These are phyloP conservation scores for Huntiella savannae DNA, from an alignment of 2,329 filamentous ascomycete genomes.

Conservation along the genomic window DNA sequence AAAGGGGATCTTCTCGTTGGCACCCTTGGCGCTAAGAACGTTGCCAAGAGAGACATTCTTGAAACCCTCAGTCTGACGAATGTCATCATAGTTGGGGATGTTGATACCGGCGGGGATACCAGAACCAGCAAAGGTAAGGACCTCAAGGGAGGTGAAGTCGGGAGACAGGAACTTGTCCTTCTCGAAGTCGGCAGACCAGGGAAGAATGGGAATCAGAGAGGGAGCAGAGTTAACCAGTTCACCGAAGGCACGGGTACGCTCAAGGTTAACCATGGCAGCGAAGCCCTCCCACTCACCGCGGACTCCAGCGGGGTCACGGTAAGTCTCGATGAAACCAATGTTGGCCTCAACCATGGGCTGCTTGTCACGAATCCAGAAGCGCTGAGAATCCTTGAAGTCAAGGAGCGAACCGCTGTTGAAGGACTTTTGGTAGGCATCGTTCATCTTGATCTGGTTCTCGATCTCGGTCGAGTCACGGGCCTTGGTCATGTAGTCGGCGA, in stretches of 20 bases:
- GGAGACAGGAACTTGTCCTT: constrained; percentile 92
- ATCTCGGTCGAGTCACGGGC: constrained; percentile 54
- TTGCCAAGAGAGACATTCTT: constrained; percentile 92
- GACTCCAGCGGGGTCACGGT: constrained; percentile 63
- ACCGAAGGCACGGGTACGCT: constrained; percentile 73
- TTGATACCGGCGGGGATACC: constrained; percentile 52
- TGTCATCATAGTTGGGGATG: constrained; percentile 55
- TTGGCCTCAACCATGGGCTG: constrained; percentile 64
- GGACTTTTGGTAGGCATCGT: constrained; percentile 53
- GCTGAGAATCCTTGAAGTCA: constrained; percentile 62
- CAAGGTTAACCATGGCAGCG: constrained; percentile 38
- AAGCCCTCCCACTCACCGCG: constrained; percentile 77
- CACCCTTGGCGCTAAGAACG: constrained; percentile 74
- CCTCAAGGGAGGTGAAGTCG: constrained; percentile 89
- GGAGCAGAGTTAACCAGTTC: constrained; percentile 68
- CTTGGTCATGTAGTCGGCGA: constrained; percentile 46
- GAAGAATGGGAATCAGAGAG: constrained; percentile 68
- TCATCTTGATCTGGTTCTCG: constrained; percentile 55
- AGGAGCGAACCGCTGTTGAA: constrained; percentile 57
- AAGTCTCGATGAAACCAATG: constrained; percentile 72
- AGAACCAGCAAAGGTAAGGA: constrained; percentile 53
- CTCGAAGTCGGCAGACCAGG: constrained; percentile 77
- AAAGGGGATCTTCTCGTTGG: constrained; percentile 83
- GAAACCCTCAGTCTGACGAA: constrained; percentile 68
- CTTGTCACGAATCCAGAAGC: constrained; percentile 68